These are phyloP conservation scores for Sungouiozyma intestinalis DNA, from an alignment of 805 yeast species.

Conservation along the genomic window DNA sequence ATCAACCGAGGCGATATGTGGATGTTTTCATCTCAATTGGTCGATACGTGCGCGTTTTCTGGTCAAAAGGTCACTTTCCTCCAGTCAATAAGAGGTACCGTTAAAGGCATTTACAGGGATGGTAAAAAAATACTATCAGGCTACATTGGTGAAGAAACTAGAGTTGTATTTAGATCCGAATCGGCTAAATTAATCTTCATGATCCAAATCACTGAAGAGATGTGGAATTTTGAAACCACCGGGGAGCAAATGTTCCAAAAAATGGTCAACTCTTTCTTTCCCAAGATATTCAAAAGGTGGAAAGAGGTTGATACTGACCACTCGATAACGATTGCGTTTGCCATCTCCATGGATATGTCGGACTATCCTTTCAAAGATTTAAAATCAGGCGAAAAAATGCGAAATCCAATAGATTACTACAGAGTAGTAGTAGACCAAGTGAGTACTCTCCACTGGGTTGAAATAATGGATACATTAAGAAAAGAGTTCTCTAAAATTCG, in stretches of 20 bases:
- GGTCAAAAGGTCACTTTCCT: slow-evolving; percentile 57
- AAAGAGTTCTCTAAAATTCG: slow-evolving; percentile 77
- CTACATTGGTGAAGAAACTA: slow-evolving; percentile 63
- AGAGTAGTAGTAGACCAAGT: slow-evolving; percentile 94
- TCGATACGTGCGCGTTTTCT: slow-evolving; percentile 53
- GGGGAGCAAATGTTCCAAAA: slow-evolving; percentile 93
- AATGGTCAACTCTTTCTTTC: slow-evolving; percentile 83
- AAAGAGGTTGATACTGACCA: slow-evolving; percentile 80
- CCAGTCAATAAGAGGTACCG: slow-evolving; percentile 50
- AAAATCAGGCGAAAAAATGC: slow-evolving; percentile 61
- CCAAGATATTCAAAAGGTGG: slow-evolving; percentile 83
- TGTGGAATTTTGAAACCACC: slow-evolving; percentile 97
- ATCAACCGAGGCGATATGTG: slow-evolving; percentile 91
- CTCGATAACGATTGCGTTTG: slow-evolving; percentile 82
- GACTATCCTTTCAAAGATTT: slow-evolving; percentile 44
- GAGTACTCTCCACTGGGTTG: slow-evolving; percentile 78
- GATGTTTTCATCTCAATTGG: slow-evolving; percentile 55
- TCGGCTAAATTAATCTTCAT: slow-evolving; percentile 75
- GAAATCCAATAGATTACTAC: slow-evolving; percentile 66
- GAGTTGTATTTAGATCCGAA: slow-evolving; percentile 80
- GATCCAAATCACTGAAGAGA: slow-evolving; percentile 84
- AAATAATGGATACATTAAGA: slow-evolving; percentile 79
- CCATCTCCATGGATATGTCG: slow-evolving; percentile 54
- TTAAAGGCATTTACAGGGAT: slow-evolving; percentile 49
- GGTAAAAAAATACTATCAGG: slow-evolving; percentile 70